Evolutionary conservation across 2,329 filamentous ascomycete species (phyloP).

Genomic region (Fusarium tricinctum): DNA sequence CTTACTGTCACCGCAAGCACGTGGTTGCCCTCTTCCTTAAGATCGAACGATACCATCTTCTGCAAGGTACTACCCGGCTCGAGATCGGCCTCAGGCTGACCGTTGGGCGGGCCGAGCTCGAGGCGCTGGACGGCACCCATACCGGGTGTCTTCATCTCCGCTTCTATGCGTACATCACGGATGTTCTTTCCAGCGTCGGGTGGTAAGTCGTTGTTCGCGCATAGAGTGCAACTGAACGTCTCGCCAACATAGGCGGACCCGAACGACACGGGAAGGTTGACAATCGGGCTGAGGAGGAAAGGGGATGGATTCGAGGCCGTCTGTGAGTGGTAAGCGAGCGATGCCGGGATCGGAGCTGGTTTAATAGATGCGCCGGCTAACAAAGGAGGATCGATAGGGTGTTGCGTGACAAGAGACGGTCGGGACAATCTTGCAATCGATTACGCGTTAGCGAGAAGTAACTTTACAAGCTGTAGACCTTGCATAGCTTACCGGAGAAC

Average conservation of each 20-base stretch:
- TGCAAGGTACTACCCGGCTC: slow-evolving; percentile 78
- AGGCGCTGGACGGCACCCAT: slow-evolving; percentile 71
- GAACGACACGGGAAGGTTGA: slow-evolving; percentile 91
- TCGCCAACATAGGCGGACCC: slow-evolving; percentile 96
- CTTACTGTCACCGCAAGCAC: slow-evolving; percentile 93
- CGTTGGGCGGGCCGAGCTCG: slow-evolving; percentile 63
- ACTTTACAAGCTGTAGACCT: not conserved
- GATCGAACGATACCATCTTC: slow-evolving; percentile 84
- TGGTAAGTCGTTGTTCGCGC: slow-evolving; percentile 86
- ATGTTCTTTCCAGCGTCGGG: slow-evolving; percentile 64
- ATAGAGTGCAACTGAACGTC: slow-evolving; percentile 93
- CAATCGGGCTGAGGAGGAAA: slow-evolving; percentile 72
- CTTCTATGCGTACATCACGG: slow-evolving; percentile 84
- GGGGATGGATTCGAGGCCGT: slow-evolving; percentile 64
- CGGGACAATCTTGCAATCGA: slow-evolving; percentile 77
- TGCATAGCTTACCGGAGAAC: slow-evolving; percentile 70
- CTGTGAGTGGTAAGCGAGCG: slow-evolving; percentile 75
- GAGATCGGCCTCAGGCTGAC: slow-evolving; percentile 61
- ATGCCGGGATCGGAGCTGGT: slow-evolving; percentile 69
- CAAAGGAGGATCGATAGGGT: slow-evolving; percentile 68
- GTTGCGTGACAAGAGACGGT: slow-evolving; percentile 80
- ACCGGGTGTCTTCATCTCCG: slow-evolving; percentile 95
- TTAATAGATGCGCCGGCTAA: slow-evolving; percentile 56
- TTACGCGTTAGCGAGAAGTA: slow-evolving; percentile 16
- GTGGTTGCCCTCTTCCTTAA: slow-evolving; percentile 95